Evolutionary conservation across 495 filamentous ascomycete genomes (phyloP).

Genomic region (Penicillium nucicola): DNA sequence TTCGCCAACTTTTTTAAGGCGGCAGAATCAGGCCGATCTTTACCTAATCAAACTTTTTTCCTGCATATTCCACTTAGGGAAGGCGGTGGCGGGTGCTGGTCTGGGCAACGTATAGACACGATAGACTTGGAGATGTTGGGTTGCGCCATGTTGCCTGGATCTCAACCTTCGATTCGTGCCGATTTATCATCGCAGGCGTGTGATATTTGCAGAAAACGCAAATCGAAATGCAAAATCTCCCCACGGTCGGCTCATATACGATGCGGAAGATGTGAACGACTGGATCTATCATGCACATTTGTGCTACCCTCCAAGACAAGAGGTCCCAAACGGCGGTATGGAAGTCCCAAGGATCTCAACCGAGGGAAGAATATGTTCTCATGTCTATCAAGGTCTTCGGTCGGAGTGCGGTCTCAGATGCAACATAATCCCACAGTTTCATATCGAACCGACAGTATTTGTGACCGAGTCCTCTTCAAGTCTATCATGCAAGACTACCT

Average conservation of each 20-base stretch:
- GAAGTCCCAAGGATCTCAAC: background rate
- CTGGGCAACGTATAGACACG: too few relatives aligned
- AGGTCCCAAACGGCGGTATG: slow-evolving; percentile 20
- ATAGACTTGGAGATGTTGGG: too few relatives aligned
- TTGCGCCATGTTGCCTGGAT: background rate
- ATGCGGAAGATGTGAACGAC: slow-evolving; percentile 14
- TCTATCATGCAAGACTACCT: slow-evolving; percentile 21
- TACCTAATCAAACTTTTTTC: too few relatives aligned
- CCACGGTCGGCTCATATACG: background rate
- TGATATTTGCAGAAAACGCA: slow-evolving; percentile 19
- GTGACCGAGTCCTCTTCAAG: slow-evolving; percentile 15
- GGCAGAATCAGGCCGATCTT: too few relatives aligned
- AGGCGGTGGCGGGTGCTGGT: too few relatives aligned
- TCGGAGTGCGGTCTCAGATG: background rate
- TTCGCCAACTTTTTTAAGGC: too few relatives aligned
- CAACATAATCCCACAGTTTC: background rate
- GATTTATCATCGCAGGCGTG: slow-evolving; percentile 9
- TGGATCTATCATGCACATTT: slow-evolving; percentile 21
- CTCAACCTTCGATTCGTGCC: background rate
- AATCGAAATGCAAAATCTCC: slow-evolving; percentile 14
- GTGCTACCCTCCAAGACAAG: slow-evolving; percentile 12
- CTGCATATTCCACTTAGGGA: too few relatives aligned
- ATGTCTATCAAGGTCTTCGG: background rate
- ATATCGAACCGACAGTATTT: slow-evolving; percentile 13
- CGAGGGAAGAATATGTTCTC: background rate